These are phyloP conservation scores for Kokia cookei DNA, from an alignment of 441 rosid genomes.

Conservation along the genomic window DNA sequence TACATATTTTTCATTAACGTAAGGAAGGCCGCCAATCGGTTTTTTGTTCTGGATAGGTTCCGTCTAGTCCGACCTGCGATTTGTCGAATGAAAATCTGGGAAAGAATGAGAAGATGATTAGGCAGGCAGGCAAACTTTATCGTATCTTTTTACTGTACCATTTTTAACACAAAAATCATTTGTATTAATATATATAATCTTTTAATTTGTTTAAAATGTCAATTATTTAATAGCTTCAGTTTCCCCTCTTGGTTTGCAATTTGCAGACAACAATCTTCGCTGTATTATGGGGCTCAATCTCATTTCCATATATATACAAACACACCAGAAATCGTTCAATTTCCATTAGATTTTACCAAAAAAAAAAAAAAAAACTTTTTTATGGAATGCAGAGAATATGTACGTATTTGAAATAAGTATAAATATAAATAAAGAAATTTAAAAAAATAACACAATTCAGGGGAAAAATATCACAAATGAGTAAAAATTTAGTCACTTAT, in stretches of 20 bases:
- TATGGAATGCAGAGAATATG: no score
- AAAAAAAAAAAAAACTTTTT: no score
- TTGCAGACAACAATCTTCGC: not conserved
- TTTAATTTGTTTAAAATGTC: constrained; percentile 9
- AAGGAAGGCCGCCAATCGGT: constrained; percentile 20
- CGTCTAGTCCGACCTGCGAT: not conserved
- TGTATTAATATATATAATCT: constrained; percentile 14
- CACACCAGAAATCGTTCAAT: no score
- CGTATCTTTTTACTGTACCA: constrained; percentile 17
- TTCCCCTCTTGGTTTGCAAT: not conserved
- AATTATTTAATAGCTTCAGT: constrained; percentile 1
- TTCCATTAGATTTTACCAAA: no score
- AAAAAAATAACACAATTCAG: no score
- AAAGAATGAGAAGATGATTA: constrained; percentile 8
- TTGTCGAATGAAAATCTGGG: constrained; percentile 1
- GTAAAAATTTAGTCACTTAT: no score
- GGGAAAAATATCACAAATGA: no score
- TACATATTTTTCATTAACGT: constrained; percentile 1
- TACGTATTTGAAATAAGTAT: no score
- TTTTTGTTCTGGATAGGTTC: not conserved
- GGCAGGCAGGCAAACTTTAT: not conserved
- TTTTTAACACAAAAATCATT: constrained; percentile 9
- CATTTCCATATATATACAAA: not conserved
- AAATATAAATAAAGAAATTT: no score
- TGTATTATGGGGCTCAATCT: not conserved